Percentiles rank a stretch among this genome's conserved stretches.
These are phyloP conservation scores for Aphanomyces stellatus DNA, from an alignment of 352 stramenopile species.

Conservation along the genomic window DNA sequence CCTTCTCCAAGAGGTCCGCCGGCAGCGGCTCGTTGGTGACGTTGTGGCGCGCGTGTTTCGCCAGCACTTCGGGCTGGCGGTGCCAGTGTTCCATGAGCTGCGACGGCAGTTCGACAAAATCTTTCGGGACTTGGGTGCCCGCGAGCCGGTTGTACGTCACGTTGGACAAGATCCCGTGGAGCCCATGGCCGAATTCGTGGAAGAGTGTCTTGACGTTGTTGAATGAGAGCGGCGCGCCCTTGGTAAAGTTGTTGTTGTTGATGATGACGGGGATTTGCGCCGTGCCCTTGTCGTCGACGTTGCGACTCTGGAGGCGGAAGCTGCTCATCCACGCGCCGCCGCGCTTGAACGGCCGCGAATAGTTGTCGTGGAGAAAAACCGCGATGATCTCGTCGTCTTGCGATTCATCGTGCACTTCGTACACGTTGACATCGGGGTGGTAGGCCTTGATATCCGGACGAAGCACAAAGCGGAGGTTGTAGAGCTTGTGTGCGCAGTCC, in stretches of 20 bases:
- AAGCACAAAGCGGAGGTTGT: slow-evolving; percentile 42
- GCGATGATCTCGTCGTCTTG: slow-evolving; percentile 30
- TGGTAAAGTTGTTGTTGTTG: slow-evolving; percentile 74
- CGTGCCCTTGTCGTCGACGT: slow-evolving; percentile 26
- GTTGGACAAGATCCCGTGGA: slow-evolving; percentile 93
- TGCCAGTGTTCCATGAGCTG: slow-evolving; percentile 97
- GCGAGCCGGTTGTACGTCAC: slow-evolving; percentile 96
- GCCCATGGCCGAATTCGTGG: slow-evolving; percentile 97
- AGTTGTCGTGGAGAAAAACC: slow-evolving; percentile 64
- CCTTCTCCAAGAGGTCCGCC: slow-evolving; percentile 54
- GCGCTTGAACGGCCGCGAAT: slow-evolving; percentile 34
- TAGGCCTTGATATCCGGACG: slow-evolving; percentile 40
- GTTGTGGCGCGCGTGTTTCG: slow-evolving; percentile 79
- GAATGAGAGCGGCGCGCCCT: slow-evolving; percentile 34
- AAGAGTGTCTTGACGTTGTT: slow-evolving; percentile 96
- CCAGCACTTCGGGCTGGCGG: slow-evolving; percentile 83
- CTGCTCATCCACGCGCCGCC: slow-evolving; percentile 60
- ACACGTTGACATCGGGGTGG: slow-evolving; percentile 53
- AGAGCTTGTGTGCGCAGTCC: slow-evolving; percentile 48
- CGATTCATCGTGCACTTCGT: slow-evolving; percentile 42
- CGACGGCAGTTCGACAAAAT: slow-evolving; percentile 94
- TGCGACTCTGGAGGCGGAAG: slow-evolving; percentile 44
- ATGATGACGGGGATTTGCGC: slow-evolving; percentile 43
- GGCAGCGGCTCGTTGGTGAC: slow-evolving; percentile 73
- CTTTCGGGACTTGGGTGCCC: slow-evolving; percentile 86